Conservation (phyloP, 345 rosid genomes). For the Theobroma cacao region DNA sequence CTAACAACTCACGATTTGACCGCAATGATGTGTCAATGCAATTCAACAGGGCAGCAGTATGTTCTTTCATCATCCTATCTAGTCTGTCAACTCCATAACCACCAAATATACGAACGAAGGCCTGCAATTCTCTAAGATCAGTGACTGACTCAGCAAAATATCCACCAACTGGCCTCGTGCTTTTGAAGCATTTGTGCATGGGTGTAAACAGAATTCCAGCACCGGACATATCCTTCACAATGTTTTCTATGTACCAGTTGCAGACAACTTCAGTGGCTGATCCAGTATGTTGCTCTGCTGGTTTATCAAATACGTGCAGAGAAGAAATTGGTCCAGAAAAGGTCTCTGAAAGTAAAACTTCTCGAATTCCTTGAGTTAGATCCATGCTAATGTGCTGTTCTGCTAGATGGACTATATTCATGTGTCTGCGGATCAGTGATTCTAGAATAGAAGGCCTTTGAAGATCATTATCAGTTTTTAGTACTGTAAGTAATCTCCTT, state of each 20-base stretch:
- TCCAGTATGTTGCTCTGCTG: slow-evolving; percentile 74
- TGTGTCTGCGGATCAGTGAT: slow-evolving; percentile 79
- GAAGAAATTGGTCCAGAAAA: slow-evolving; percentile 89
- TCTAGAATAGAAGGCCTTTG: slow-evolving; percentile 92
- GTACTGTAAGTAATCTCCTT: slow-evolving; percentile 76
- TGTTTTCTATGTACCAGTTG: slow-evolving; percentile 98
- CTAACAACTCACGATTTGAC: slow-evolving; percentile 82
- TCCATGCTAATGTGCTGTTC: slow-evolving; percentile 99
- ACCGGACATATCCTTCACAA: slow-evolving; percentile 88
- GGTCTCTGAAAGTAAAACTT: slow-evolving; percentile 80
- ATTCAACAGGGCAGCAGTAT: slow-evolving; percentile 87
- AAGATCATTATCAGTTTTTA: slow-evolving; percentile 94
- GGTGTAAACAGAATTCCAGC: slow-evolving; percentile 97
- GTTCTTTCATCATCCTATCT: slow-evolving; percentile 95
- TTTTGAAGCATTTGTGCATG: slow-evolving; percentile 85
- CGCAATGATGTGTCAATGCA: slow-evolving; percentile 91
- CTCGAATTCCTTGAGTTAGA: slow-evolving; percentile 91
- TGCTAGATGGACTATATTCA: slow-evolving; percentile 87
- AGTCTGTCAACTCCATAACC: slow-evolving; percentile 93
- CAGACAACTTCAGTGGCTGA: slow-evolving; percentile 86
- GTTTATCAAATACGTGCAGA: slow-evolving; percentile 70
- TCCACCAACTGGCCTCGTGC: slow-evolving; percentile 98
- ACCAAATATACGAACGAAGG: slow-evolving; percentile 88
- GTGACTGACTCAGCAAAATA: slow-evolving; percentile 99
- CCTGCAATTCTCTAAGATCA: slow-evolving; percentile 75